A percentile compares a stretch with the other conserved stretches of the same genome.
Evolutionary conservation across 345 rosid genomes (phyloP).

Genomic region (Citrus sp.): DNA sequence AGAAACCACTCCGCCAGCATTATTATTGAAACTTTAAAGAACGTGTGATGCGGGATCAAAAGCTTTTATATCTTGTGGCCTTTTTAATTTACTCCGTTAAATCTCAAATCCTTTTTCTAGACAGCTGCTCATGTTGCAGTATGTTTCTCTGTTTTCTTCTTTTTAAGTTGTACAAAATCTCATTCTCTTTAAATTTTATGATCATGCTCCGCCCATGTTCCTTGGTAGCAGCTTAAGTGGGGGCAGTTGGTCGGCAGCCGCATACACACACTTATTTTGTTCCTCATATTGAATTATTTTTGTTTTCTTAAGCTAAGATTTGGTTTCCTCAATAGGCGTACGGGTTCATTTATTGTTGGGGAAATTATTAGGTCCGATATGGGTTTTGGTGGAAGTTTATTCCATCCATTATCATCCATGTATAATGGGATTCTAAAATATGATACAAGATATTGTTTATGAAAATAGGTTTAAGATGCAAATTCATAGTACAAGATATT

Average conservation of each 20-base stretch:
- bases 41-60: constrained; percentile 9
- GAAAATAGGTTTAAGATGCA: no score
- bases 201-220: no score
- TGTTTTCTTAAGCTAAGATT: background rate
- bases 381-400: background rate
- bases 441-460: no score
- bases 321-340: background rate
- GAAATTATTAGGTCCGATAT: background rate
- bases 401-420: background rate
- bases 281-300: background rate
- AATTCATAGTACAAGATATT: no score
- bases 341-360: background rate
- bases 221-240: background rate
- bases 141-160: background rate
- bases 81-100: background rate
- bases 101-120: background rate
- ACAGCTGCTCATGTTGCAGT: constrained; percentile 1
- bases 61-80: background rate
- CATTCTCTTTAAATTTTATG: no score
- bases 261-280: no score
- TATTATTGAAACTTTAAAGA: background rate
- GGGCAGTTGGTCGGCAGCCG: background rate
- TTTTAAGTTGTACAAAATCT: no score
- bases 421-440: no score
- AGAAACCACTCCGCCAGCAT: background rate